Evolutionary conservation across 768 basidiomycete species (phyloP).

Genomic region (Leccinum sublutescens): DNA sequence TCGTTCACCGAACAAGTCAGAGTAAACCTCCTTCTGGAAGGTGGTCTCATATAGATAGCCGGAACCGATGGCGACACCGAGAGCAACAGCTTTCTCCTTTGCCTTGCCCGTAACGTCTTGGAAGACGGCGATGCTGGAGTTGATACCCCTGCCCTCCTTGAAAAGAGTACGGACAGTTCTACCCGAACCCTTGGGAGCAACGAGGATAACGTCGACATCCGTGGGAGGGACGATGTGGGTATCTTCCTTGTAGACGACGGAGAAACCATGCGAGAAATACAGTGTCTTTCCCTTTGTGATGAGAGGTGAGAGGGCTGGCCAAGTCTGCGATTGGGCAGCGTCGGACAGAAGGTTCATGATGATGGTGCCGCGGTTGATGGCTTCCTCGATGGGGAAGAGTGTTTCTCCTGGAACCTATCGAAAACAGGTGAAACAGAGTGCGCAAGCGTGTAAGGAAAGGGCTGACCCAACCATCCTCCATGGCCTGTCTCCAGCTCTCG

Average conservation of each 20-base stretch:
- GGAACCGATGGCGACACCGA: slow-evolving; percentile 92
- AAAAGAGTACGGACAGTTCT: slow-evolving; percentile 99
- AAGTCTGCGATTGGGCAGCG: slow-evolving; percentile 97
- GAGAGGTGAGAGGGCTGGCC: slow-evolving; percentile 84
- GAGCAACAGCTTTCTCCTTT: slow-evolving; percentile 92
- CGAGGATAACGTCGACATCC: slow-evolving; percentile 98
- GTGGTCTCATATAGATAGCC: slow-evolving; percentile 99
- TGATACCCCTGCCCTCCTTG: slow-evolving; percentile 99
- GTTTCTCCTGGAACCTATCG: slow-evolving; percentile 89
- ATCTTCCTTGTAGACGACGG: slow-evolving; percentile 96
- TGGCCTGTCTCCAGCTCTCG: slow-evolving; percentile 94
- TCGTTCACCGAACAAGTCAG: slow-evolving; percentile 98
- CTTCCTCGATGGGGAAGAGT: slow-evolving; percentile 97
- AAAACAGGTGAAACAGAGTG: background rate
- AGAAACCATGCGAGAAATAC: slow-evolving; percentile 99
- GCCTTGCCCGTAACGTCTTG: slow-evolving; percentile 99
- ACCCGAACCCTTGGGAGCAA: slow-evolving; percentile 98
- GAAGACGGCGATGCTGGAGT: slow-evolving; percentile 91
- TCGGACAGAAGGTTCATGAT: slow-evolving; percentile 99
- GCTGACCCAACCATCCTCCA: slow-evolving; percentile 92
- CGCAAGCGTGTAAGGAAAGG: background rate
- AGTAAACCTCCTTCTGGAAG: slow-evolving; percentile 99
- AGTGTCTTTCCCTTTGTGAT: slow-evolving; percentile 99
- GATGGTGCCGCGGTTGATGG: slow-evolving; percentile 93
- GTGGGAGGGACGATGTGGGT: slow-evolving; percentile 89